Base-by-base conservation (phyloP, 768 basidiomycete genomes). In the Lentinus tigrinus region DNA sequence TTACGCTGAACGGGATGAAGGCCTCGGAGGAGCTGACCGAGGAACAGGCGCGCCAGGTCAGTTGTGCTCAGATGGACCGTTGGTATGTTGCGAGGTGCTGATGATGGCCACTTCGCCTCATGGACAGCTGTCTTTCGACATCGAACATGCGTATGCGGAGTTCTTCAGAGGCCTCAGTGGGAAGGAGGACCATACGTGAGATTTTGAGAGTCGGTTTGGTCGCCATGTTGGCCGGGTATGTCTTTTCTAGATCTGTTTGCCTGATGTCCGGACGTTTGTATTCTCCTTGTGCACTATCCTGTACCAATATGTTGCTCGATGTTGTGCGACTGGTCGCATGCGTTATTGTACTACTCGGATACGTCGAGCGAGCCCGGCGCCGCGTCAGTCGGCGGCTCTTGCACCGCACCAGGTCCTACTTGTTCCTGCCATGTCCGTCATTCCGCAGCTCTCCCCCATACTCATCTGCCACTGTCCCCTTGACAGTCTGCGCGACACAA, bases 21-120 rank as follows among this genome's bases (percentile, higher is more conserved):
- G 97, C 94, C 3, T 93, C 93, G 11, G 96, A 98, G 64, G 95
- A 97, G 73, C 88, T 98, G 28, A 88, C 89, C 0, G 96, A 98
- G 59, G 96, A 98, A 59, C 95, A 99, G 67, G 88, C 92, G 3
- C 77, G 97, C 57, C 95, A 98, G 82, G 93, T 90, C 55, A 44
- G 78, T 71, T 46, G 11, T 2, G 82, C 93, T 90, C 55, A 44
- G 78, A 70, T 46, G 11, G 1, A 27, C 19, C 1, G 52, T 11
- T 24, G 7, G 49, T 36, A 2, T 13, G 31, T 21, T 7, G n/a
- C 28, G 27, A n/a, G 11, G 10, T 13, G 26, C 2, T 21, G 4
- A 0, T 26, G 31, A 38, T 28, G 19, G n/a, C 31, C 39, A 17
- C 23, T 2, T 2, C 59, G 26, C 8, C 14, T 40, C 16, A 51